Conservation (phyloP, 805 yeast species). For the Starmerella bombi region DNA sequence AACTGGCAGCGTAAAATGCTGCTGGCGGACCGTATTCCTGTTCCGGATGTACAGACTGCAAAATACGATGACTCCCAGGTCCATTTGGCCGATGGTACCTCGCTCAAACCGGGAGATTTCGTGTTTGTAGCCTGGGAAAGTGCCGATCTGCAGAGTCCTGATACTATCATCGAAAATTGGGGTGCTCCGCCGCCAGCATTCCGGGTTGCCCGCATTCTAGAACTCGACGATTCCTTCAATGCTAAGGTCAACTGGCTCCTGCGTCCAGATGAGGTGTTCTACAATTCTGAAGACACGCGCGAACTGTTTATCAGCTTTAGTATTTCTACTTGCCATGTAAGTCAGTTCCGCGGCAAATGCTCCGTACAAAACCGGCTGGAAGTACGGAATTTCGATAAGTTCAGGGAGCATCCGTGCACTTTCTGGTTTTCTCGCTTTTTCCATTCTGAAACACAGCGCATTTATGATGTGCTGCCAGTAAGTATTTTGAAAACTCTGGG, state of each 20-base stretch:
- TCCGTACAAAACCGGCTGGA: slow-evolving; percentile 57
- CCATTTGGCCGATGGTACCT: background rate
- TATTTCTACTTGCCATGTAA: slow-evolving; percentile 65
- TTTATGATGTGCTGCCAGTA: slow-evolving; percentile 57
- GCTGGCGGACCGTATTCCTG: slow-evolving; percentile 20
- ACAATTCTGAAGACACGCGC: slow-evolving; percentile 56
- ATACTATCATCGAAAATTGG: background rate
- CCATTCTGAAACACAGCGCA: slow-evolving; percentile 71
- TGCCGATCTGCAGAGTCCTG: background rate
- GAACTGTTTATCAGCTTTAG: slow-evolving; percentile 74
- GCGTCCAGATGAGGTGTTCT: slow-evolving; percentile 72
- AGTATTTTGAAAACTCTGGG: slow-evolving; percentile 3
- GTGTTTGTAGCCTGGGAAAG: slow-evolving; percentile 5
- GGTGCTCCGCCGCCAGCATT: slow-evolving; percentile 86
- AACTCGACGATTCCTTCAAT: slow-evolving; percentile 37
- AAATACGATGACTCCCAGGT: background rate
- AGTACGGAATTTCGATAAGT: slow-evolving; percentile 44
- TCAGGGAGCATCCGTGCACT: slow-evolving; percentile 45
- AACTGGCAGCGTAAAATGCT: slow-evolving; percentile 26
- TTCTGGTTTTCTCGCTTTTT: slow-evolving; percentile 79
- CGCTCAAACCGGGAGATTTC: slow-evolving; percentile 11
- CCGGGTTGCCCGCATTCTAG: slow-evolving; percentile 72
- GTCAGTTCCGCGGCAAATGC: slow-evolving; percentile 62
- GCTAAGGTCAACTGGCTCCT: slow-evolving; percentile 66
- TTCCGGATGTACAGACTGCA: background rate